Evolutionary conservation across 306 rosid genomes (phyloP).

Genomic region (Citrullus amarus): DNA sequence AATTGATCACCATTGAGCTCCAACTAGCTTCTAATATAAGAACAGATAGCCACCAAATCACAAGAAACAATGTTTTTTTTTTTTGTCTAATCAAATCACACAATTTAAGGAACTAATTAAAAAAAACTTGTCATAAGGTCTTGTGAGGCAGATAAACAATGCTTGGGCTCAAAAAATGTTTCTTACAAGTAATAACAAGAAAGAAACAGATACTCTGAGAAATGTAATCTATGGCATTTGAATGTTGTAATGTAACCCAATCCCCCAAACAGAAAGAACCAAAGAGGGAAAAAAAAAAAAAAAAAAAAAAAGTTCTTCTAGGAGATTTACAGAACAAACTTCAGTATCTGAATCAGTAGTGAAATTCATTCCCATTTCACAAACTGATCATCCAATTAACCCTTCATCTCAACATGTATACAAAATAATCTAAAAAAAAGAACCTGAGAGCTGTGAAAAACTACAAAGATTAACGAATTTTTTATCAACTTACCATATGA

Average conservation of each 20-base stretch:
- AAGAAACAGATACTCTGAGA: not conserved
- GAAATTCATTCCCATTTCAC: constrained; percentile 21
- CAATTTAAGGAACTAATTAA: not conserved
- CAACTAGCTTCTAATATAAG: not conserved
- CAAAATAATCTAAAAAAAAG: not conserved
- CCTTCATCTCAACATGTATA: constrained; percentile 46
- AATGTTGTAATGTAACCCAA: constrained; percentile 4
- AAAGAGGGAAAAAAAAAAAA: no score
- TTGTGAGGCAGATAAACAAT: not conserved
- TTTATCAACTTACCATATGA: constrained; percentile 20
- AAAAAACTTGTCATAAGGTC: not conserved
- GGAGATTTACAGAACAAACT: constrained; percentile 57
- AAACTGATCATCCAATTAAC: constrained; percentile 34
- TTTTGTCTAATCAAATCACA: not conserved
- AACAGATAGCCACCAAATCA: not conserved
- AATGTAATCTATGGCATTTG: constrained; percentile 4
- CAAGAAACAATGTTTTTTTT: not conserved
- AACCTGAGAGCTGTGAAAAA: constrained; percentile 12
- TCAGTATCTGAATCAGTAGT: constrained; percentile 22
- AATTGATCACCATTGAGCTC: not conserved
- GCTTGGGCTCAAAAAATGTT: not conserved
- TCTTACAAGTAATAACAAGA: not conserved
- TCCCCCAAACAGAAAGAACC: not conserved
- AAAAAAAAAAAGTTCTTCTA: not conserved
- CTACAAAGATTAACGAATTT: constrained; percentile 10